Evolutionary conservation across 2,329 filamentous ascomycete species (phyloP), one percentile per base, ranked within the genome.

Genomic region (Alternaria brassicae): DNA sequence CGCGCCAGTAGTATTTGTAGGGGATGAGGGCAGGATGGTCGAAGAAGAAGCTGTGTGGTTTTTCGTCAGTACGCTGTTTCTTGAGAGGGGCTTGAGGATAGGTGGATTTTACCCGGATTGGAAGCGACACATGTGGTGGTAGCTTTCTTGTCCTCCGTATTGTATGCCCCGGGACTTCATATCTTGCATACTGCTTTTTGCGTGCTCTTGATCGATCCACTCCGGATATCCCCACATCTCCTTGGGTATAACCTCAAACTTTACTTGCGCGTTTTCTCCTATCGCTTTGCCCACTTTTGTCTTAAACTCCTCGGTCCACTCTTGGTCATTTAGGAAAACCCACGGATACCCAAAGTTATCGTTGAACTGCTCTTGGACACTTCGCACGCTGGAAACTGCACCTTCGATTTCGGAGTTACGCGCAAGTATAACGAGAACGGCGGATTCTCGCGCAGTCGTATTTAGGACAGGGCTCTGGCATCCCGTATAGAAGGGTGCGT

Each of bases 121-220:
- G 92, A 94, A 98, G 56, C 94, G 88, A 75, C 94, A 98, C 94
- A 98, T 98, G 75, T 97, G 90, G 79, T 97, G 93, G 81, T 98
- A 98, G 54, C 91, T 96, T 52, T 91, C 81, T 83, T 90, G 90
- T 70, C 88, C 85, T 66, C 90, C 91, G 75, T 97, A 93, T 39
- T 97, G 91, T 7, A 90, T 86, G 68, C 92, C 86, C 75, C 95
- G 89, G 72, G 91, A 84, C 50, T 97, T 84, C 13, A 95, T 86
- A 73, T 90, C 86, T 60, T 91, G 87, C 23, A 92, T 96, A 75
- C 93, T 91, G 39, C 87, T 78, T 80, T 91, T 41, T 19, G 60
- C 54, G 2, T 36, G 40, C 3, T 57, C 55, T 30, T 48, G 47
- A 47, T 68, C 59, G 23, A 68, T 53, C 92, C 93, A 97, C 1